Evolutionary conservation across 169 alveolate genomes (phyloP).

Genomic region (Plasmodium fragile): DNA sequence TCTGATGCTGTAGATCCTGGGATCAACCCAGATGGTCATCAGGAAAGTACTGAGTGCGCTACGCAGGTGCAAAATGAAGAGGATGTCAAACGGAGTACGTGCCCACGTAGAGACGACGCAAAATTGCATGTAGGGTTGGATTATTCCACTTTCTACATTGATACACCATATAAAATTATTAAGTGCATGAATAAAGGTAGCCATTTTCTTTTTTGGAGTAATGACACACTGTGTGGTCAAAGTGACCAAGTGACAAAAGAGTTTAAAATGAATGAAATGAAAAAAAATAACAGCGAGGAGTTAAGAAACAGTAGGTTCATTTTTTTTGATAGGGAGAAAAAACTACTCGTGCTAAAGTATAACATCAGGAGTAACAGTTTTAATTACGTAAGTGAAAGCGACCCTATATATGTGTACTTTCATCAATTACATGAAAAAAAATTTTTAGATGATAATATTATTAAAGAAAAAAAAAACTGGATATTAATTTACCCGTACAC

Average conservation of each 20-base stretch:
- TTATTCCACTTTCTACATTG: constrained; percentile 41
- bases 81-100: not conserved
- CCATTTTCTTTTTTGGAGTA: constrained; percentile 69
- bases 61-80: not conserved
- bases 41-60: not conserved
- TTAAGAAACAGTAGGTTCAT: constrained; percentile 72
- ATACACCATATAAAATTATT: constrained; percentile 46
- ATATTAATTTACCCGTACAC: constrained; percentile 67
- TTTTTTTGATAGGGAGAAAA: constrained; percentile 63
- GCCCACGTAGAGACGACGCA: not conserved
- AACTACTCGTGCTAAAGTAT: constrained; percentile 68
- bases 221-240: constrained; percentile 14
- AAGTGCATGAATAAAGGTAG: constrained; percentile 69
- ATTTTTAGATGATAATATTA: constrained; percentile 41
- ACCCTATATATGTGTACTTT: constrained; percentile 59
- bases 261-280: constrained; percentile 75
- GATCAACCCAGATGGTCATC: not conserved
- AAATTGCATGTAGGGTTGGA: constrained; percentile 64
- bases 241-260: constrained; percentile 40
- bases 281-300: constrained; percentile 75
- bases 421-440: constrained; percentile 44
- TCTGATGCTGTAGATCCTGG: not conserved
- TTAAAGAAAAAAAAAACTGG: constrained; percentile 43
- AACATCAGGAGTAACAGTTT: constrained; percentile 34
- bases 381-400: constrained; percentile 37